Base-by-base conservation (phyloP, 73 alveolate genomes). In the Paraurostyla sp. region DNA sequence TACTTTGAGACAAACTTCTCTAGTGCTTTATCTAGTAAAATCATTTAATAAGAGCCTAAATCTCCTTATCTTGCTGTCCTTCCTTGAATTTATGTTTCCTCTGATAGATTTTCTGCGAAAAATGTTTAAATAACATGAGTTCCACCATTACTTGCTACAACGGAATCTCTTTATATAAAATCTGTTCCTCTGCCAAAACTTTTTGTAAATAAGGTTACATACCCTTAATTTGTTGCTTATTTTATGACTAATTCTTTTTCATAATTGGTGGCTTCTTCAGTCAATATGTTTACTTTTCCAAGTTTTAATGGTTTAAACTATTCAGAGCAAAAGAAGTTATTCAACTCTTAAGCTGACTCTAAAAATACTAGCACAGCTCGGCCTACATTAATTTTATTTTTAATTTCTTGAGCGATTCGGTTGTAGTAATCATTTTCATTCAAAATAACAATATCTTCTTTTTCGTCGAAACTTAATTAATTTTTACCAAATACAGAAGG, bases 61-160 rank as follows among this genome's bases (percentile, higher is more conserved):
- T 90, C 33, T 2, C 93, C 95, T 90, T 90, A 80, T 56, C 95
- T 76, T 0, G 95, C 95, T 36, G 95, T 84, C 54, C 95, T 54
- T 45, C 95, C 95, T 69, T 85, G 54, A n/a, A 68, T 63, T 56
- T 90, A 78, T 0, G 33, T 65, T 40, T 85, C 93, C 46, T 90
- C 95, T n/a, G 93, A 59, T 11, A 68, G 48, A 48, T 62, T 76
- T 63, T 63, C 78, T 0, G 95, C 36, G 40, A 75, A 51, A 59
- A 90, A 90, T 4, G 95, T 90, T 49, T 85, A 75, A 36, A 90
- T 46, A 40, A 90, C 92, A 85, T 90, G 95, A 43, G 71, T 54
- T 42, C 95, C 95, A 43, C 93, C 95, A 30, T 48, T 50, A 32
- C 54, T 56, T 0, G 48, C 51, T 2, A 90, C 45, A 35, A 76